These are phyloP conservation scores for Cercophora newfieldiana DNA, from an alignment of 495 filamentous ascomycete genomes.

Conservation along the genomic window DNA sequence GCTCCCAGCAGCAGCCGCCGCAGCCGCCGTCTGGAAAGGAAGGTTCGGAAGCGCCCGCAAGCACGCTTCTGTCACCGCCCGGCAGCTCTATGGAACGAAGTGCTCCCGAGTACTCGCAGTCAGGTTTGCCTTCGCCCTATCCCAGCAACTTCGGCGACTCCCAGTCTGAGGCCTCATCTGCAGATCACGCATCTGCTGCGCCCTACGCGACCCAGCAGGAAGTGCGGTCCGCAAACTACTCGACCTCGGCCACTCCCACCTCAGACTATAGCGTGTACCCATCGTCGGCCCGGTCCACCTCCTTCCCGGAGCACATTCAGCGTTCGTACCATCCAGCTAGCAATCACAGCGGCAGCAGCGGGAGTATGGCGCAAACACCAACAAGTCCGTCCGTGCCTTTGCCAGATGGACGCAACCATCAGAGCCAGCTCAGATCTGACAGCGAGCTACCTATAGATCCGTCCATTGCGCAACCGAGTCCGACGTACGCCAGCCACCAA, in stretches of 20 bases:
- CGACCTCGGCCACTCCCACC: conserved; percentile 78
- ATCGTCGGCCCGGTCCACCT: conserved; percentile 73
- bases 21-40: conserved; percentile 25
- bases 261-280: conserved; percentile 86
- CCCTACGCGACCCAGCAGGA: conserved; percentile 73
- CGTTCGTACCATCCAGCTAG: conserved; percentile 71
- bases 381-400: conserved; percentile 91
- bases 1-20: conserved; percentile 22
- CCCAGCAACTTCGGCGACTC: conserved; percentile 65
- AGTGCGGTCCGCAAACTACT: conserved; percentile 67
- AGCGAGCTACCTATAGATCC: conserved; percentile 98
- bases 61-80: conserved; percentile 36
- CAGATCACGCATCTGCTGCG: conserved; percentile 87
- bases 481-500: conserved; percentile 74
- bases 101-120: conserved; percentile 91
- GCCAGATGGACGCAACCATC: conserved; percentile 71
- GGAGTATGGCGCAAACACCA: conserved; percentile 91
- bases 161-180: conserved; percentile 76
- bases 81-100: conserved; percentile 79
- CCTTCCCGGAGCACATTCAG: conserved; percentile 75
- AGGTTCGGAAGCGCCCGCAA: conserved; percentile 35
- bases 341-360: conserved; percentile 71
- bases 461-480: conserved; percentile 88
- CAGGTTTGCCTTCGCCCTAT: conserved; percentile 93
- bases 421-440: conserved; percentile 85